Evolutionary conservation across 169 alveolate genomes (phyloP), one percentile per base, ranked within the genome.

Genomic region (Besnoitia besnoiti): DNA sequence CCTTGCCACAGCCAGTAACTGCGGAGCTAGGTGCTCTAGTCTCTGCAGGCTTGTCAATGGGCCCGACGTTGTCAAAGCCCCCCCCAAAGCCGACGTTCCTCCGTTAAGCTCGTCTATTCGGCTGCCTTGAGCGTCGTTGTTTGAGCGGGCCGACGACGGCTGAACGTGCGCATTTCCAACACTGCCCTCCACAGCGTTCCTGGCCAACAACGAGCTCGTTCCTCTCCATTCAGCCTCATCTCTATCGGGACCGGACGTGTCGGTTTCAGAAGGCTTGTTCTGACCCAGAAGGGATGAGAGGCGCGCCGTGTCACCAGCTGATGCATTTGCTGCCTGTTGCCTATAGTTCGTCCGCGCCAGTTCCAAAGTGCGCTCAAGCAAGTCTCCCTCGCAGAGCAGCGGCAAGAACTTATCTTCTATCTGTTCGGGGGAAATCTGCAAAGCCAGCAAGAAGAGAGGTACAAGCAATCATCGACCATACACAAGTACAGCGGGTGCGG

Each of bases 381-480:
- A 46, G 40, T 77, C 87, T 40, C 87, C 87, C 59, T 77, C 87
- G 59, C 87, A 77, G 39, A 77, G n/a, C 87, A 77, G 47, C 14
- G 87, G 87, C 87, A 77, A 59, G n/a, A 40, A 24, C 59, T 77
- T 39, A 51, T 39, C 59, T 51, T 77, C 87, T 19, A 77, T 77
- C 19, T 44, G 37, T 21, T 39, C 61, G 40, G 50, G 39, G 19
- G 61, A 40, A 24, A 77, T 46, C 87, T 77, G 55, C 8, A 59
- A 42, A 19, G 10, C 12, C 12, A 10, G 39, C 24, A 33, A n/a
- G 37, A n/a, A 33, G 33, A n/a, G 80, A 67, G 80, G 10, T 30
- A 67, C 80, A 67, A 33, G 24, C 42, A 21, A n/a, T n/a, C n/a
- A n/a, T n/a, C n/a, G n/a, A n/a, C n/a, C n/a, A n/a, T n/a, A n/a